These are phyloP conservation scores for Rubroboletus pulcherrimus DNA, from an alignment of 768 basidiomycete genomes.

Conservation along the genomic window DNA sequence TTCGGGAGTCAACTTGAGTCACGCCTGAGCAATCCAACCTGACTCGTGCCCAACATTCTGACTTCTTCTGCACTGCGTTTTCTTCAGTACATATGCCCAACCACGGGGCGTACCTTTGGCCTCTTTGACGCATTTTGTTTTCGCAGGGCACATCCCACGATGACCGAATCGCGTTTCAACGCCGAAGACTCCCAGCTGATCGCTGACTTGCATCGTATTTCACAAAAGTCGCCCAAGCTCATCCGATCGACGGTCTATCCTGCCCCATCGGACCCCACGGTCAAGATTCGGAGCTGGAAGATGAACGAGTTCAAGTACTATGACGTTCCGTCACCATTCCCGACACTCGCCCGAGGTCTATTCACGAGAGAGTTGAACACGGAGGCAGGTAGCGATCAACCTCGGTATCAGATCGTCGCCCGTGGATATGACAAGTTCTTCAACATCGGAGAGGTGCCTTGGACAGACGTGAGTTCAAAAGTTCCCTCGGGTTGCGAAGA, in stretches of 20 bases:
- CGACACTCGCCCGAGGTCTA: constrained; percentile 89
- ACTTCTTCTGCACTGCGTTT: neutral
- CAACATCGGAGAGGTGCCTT: constrained; percentile 94
- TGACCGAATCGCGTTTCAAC: constrained; percentile 23
- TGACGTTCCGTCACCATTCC: constrained; percentile 85
- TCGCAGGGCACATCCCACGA: constrained; percentile 9
- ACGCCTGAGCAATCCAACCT: neutral
- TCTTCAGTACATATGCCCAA: constrained; percentile 15
- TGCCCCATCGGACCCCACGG: constrained; percentile 52
- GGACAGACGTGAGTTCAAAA: constrained; percentile 71
- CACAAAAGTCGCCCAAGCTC: constrained; percentile 58
- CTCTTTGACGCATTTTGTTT: constrained; percentile 3
- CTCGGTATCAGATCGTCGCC: constrained; percentile 62
- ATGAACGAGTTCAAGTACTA: constrained; percentile 98
- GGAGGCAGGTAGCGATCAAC: constrained; percentile 31
- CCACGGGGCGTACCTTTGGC: neutral
- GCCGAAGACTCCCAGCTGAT: constrained; percentile 59
- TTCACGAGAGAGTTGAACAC: constrained; percentile 60
- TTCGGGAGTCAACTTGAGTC: constrained; percentile 2
- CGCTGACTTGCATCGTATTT: constrained; percentile 46
- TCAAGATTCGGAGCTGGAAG: constrained; percentile 83
- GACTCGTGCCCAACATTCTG: constrained; percentile 7
- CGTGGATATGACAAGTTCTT: constrained; percentile 99
- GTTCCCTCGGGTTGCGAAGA: neutral
- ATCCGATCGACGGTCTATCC: constrained; percentile 54